A percentile compares a stretch with the other conserved stretches of the same genome.
Conservation (phyloP, 2,329 filamentous ascomycete species). For the Fusarium tjaetaba region DNA sequence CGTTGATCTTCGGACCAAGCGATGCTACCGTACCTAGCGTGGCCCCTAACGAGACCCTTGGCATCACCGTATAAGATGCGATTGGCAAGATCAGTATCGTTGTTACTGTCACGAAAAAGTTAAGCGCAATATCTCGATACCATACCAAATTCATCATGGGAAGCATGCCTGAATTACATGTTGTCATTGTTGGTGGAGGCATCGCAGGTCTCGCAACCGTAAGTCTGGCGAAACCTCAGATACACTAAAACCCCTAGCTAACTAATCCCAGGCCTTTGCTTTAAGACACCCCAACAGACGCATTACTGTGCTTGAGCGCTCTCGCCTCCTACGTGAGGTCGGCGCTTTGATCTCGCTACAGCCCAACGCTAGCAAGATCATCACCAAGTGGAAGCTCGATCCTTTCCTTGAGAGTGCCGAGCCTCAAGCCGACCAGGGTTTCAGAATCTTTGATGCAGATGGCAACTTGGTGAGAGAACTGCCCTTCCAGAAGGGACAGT, state of each 20-base stretch:
- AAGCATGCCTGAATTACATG: conserved; percentile 30
- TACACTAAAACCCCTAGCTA: not conserved
- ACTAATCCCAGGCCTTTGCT: conserved; percentile 16
- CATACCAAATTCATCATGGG: conserved; percentile 19
- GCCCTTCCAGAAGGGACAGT: conserved; percentile 24
- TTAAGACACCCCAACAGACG: conserved; percentile 21
- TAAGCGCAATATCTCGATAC: not conserved
- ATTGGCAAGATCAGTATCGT: not conserved
- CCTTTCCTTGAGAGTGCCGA: conserved; percentile 25
- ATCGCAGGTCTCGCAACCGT: conserved; percentile 35
- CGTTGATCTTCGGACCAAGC: not conserved
- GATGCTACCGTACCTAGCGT: not conserved
- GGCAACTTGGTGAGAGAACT: conserved; percentile 31
- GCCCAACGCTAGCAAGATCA: conserved; percentile 36
- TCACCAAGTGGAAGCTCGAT: conserved; percentile 30
- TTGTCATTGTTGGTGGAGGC: conserved; percentile 36
- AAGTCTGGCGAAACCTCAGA: not conserved
- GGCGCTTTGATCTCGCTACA: conserved; percentile 35
- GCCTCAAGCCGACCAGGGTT: conserved; percentile 29
- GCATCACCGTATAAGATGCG: conserved; percentile 17
- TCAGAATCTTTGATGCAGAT: conserved; percentile 32
- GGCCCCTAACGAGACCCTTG: not conserved
- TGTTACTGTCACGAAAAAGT: not conserved
- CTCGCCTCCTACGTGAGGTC: conserved; percentile 35
- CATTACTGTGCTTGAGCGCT: conserved; percentile 38